phyloP scores from a whole-genome alignment of 257 asterid species.

The Fraxinus pennsylvanica region DNA sequence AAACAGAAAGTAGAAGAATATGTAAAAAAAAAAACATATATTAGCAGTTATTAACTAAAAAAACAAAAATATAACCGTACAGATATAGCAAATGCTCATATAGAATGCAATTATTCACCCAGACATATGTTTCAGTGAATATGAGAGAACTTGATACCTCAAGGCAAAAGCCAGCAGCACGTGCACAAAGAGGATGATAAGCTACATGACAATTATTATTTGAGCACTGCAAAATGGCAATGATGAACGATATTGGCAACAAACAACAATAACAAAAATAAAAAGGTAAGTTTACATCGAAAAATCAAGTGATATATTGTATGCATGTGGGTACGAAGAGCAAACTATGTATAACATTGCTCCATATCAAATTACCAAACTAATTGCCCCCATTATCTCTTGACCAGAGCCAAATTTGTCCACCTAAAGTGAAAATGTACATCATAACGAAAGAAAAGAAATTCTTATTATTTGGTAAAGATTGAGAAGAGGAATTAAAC shows the following conservation, averaged over 20 bases:
- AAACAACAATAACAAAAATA: not conserved
- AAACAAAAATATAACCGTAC: constrained; percentile 5
- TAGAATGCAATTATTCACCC: constrained; percentile 1
- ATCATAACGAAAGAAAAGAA: constrained; percentile 6
- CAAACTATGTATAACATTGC: constrained; percentile 7
- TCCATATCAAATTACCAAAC: constrained; percentile 1
- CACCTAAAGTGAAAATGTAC: constrained; percentile 3
- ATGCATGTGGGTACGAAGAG: not conserved
- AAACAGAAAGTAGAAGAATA: constrained; percentile 18
- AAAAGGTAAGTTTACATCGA: not conserved
- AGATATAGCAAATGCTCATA: constrained; percentile 7
- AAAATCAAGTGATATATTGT: not conserved
- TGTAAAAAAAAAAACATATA: not conserved
- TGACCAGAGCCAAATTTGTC: constrained; percentile 11
- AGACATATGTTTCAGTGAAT: not conserved
- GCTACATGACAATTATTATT: constrained; percentile 79
- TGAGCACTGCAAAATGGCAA: constrained; percentile 70
- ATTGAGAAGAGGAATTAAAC: not conserved
- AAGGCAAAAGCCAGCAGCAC: constrained; percentile 97
- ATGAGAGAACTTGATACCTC: constrained; percentile 55
- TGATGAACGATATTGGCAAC: constrained; percentile 15
- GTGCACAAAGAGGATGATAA: constrained; percentile 98
- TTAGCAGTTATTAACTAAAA: not conserved
- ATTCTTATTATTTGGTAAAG: not conserved
- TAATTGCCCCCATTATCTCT: not conserved